These are phyloP conservation scores for Xanthoconium separans DNA, from an alignment of 1,284 basidiomycete genomes.

Conservation along the genomic window DNA sequence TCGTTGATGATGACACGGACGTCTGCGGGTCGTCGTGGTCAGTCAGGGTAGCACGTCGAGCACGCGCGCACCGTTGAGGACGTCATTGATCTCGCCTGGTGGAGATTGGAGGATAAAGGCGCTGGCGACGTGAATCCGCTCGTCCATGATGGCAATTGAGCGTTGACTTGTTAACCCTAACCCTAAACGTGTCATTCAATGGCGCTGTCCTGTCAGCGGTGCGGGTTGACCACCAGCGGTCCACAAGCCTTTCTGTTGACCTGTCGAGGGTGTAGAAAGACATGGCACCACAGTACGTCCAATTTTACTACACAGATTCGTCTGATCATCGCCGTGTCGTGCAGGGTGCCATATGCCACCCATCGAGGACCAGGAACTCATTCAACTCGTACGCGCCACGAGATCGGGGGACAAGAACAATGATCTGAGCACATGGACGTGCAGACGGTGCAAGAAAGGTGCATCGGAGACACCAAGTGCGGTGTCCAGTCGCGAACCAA, in stretches of 20 bases:
- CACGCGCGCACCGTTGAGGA: conserved; percentile 69
- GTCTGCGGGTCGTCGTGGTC: conserved; percentile 48
- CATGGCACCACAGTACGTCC: conserved; percentile 33
- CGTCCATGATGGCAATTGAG: conserved; percentile 25
- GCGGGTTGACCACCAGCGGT: conserved; percentile 16
- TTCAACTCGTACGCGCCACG: conserved; percentile 22
- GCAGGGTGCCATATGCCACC: conserved; percentile 32
- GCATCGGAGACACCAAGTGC: conserved; percentile 1
- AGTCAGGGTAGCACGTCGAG: not conserved
- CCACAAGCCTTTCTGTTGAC: conserved; percentile 29
- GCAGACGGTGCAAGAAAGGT: conserved; percentile 29
- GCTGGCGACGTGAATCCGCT: conserved; percentile 70
- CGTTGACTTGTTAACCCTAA: conserved; percentile 24
- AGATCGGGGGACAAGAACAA: conserved; percentile 19
- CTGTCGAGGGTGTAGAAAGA: conserved; percentile 23
- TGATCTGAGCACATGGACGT: conserved; percentile 21
- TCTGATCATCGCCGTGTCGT: not conserved
- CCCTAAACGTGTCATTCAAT: conserved; percentile 11
- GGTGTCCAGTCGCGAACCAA: conserved; percentile 9
- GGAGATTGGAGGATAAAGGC: conserved; percentile 85
- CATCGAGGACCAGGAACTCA: conserved; percentile 23
- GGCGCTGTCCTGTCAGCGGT: conserved; percentile 25
- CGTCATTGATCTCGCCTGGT: conserved; percentile 94
- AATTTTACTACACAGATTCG: not conserved
- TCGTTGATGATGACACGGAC: conserved; percentile 85